Evolutionary conservation across 257 asterid species (phyloP), one percentile per base, ranked within the genome.

Genomic region (Fraxinus excelsior): DNA sequence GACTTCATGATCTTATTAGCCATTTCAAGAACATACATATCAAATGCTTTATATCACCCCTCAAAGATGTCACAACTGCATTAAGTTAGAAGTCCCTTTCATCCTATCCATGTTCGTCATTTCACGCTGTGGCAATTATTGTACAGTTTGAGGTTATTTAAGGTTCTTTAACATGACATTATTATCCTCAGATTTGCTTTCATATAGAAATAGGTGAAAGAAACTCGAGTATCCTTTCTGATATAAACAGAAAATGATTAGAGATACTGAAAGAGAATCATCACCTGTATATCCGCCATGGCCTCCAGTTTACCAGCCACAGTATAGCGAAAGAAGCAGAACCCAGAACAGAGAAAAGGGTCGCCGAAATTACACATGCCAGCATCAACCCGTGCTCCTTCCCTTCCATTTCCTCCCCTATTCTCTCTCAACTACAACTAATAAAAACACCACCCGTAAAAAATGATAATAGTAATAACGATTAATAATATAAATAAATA

Each of bases 231-330:
- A 38, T 11, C 44, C 2, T 38, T 38, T 38, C 44, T 13, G 19
- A 67, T 14, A 75, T 35, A 53, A 7, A 65, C 51, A 18, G 18
- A 18, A 53, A 53, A 53, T 53, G 26, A 53, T 53, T 18, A 25
- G 60, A 67, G 49, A 21, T 6, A n/a, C n/a, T 2, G 23, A 56
- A 70, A 74, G 16, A 13, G 40, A 42, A 23, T 37, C 31, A 62
- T 81, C 71, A 91, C 98, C 99, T 96, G 65, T 91, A 96, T 80
- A 93, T 90, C 64, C 99, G 97, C 99, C 99, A 96, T 5, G 99
- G 99, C 78, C 99, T 86, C 99, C 99, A 96, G 84, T 93, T 96
- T 70, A 96, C 99, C 80, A 90, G 90, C 99, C 99, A 96, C 66
- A 93, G 98, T 84, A 96, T 82, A 72, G 82, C 91, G 76, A 93